Evolutionary conservation across 1,139 yeast genomes (phyloP).

Genomic region (Suhomyces wounanorum): DNA sequence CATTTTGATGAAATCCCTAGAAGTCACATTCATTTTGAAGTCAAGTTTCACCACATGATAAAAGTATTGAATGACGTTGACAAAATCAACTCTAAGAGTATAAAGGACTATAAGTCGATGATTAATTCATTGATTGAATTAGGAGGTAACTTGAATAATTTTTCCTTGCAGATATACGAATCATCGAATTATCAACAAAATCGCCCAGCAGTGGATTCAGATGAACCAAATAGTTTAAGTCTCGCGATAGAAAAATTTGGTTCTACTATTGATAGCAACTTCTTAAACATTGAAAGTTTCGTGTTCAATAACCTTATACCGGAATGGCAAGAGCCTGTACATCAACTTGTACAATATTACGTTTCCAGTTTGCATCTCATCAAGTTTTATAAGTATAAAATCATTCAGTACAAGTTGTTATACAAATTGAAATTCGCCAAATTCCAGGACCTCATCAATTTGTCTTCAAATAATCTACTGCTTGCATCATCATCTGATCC

Average conservation of each 20-base stretch:
- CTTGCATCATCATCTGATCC: slow-evolving; percentile 5
- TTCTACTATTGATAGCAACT: slow-evolving; percentile 45
- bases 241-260: slow-evolving; percentile 48
- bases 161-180: slow-evolving; percentile 46
- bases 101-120: slow-evolving; percentile 33
- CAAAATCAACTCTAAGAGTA: slow-evolving; percentile 35
- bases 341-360: slow-evolving; percentile 45
- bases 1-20: slow-evolving; percentile 35
- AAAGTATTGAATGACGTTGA: slow-evolving; percentile 36
- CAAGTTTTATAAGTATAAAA: slow-evolving; percentile 48
- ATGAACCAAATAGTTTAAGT: slow-evolving; percentile 29
- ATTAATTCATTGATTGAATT: slow-evolving; percentile 41
- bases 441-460: slow-evolving; percentile 39
- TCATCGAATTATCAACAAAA: slow-evolving; percentile 18
- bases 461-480: slow-evolving; percentile 16
- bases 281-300: slow-evolving; percentile 44
- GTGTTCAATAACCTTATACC: slow-evolving; percentile 38
- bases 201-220: slow-evolving; percentile 5
- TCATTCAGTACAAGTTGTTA: slow-evolving; percentile 44
- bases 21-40: slow-evolving; percentile 38
- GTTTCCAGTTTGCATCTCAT: slow-evolving; percentile 40
- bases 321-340: slow-evolving; percentile 50
- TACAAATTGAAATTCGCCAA: slow-evolving; percentile 45
- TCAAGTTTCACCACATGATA: slow-evolving; percentile 36
- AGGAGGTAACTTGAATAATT: slow-evolving; percentile 51